Evolutionary conservation across 2,329 filamentous ascomycete genomes (phyloP).

Genomic region (Botrytis aclada): DNA sequence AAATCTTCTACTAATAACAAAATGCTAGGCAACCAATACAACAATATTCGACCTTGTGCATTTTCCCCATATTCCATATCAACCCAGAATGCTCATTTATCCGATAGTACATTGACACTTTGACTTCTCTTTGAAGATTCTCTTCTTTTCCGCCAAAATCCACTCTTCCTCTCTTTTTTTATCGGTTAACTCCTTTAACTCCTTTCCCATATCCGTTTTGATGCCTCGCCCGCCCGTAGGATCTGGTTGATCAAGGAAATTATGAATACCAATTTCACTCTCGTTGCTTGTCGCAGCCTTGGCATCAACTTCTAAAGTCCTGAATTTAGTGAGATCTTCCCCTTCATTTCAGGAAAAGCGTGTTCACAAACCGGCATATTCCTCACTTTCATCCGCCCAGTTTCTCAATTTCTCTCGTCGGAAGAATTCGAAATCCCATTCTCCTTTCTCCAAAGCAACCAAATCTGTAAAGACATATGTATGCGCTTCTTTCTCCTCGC

Average conservation of each 20-base stretch:
- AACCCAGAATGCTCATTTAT: background rate
- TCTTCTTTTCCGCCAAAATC: background rate
- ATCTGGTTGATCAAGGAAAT: background rate
- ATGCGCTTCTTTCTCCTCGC: conserved; percentile 40
- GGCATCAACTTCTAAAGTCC: conserved; percentile 12
- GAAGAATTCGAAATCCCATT: conserved; percentile 90
- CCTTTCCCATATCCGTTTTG: conserved; percentile 5
- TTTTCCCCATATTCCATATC: background rate
- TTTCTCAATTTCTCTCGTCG: conserved; percentile 66
- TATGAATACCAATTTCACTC: background rate
- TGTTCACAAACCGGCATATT: conserved; percentile 29
- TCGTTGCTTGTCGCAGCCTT: background rate
- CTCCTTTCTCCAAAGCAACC: conserved; percentile 60
- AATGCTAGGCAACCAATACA: background rate
- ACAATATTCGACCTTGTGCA: background rate
- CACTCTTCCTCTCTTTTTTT: conserved; percentile 1
- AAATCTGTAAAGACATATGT: conserved; percentile 62
- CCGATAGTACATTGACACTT: background rate
- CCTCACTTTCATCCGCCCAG: conserved; percentile 39
- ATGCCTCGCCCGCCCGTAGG: conserved; percentile 13
- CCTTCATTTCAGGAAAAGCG: background rate
- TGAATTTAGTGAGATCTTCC: background rate
- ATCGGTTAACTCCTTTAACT: background rate
- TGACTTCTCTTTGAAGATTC: background rate
- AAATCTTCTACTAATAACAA: background rate